Evolutionary conservation across 2,329 filamentous ascomycete genomes (phyloP).

Genomic region (Penicillium vulpinum): DNA sequence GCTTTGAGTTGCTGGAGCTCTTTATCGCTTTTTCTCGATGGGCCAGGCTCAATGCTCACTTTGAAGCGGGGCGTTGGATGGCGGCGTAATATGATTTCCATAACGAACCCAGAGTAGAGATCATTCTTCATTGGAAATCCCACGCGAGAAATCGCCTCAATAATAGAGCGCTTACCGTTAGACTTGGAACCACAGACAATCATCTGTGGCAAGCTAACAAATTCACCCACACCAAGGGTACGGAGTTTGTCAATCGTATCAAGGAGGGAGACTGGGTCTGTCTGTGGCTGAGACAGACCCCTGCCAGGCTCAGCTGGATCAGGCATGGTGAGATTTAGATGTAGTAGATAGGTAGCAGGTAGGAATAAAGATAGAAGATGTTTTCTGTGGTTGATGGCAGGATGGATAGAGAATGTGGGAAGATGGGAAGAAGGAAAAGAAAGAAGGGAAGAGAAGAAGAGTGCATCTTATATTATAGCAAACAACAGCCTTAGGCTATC

Average conservation of each 20-base stretch:
- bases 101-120: constrained; percentile 58
- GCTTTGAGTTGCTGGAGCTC: constrained; percentile 3
- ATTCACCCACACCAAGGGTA: constrained; percentile 49
- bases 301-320: background rate
- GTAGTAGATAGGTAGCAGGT: background rate
- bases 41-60: constrained; percentile 45
- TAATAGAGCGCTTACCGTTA: constrained; percentile 58
- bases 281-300: background rate
- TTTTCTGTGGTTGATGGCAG: background rate
- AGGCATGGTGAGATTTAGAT: background rate
- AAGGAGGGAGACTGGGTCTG: constrained; percentile 39
- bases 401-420: background rate
- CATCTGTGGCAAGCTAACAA: constrained; percentile 55
- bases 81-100: constrained; percentile 57
- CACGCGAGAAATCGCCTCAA: constrained; percentile 60
- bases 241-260: constrained; percentile 56
- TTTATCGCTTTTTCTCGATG: constrained; percentile 10
- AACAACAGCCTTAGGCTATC: background rate
- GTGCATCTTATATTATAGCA: background rate
- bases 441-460: background rate
- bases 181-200: constrained; percentile 62
- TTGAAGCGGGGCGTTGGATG: constrained; percentile 20
- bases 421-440: background rate
- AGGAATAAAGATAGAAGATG: background rate
- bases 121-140: constrained; percentile 57